Percentiles rank a stretch among this genome's conserved stretches.
phyloP scores from a whole-genome alignment of 176 grass and related monocot species.

The Juncus inflexus region DNA sequence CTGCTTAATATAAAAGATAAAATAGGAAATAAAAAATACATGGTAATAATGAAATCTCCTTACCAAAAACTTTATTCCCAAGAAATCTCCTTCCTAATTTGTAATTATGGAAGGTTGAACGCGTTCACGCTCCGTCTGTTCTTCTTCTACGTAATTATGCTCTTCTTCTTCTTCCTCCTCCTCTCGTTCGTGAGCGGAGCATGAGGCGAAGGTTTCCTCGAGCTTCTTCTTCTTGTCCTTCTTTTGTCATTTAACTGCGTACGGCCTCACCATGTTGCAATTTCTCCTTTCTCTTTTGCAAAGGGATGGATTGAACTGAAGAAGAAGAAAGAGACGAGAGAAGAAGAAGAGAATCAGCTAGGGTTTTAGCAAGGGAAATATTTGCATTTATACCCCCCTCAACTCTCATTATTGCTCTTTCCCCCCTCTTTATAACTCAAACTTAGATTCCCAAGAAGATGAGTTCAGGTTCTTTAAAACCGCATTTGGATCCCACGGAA shows the following conservation, averaged over 20 bases:
- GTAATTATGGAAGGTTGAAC: too few relatives aligned
- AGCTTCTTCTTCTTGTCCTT: slow-evolving; percentile 54
- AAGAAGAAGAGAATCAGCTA: too few relatives aligned
- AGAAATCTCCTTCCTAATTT: too few relatives aligned
- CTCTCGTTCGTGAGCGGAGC: slow-evolving; percentile 2
- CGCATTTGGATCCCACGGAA: too few relatives aligned
- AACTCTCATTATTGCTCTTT: background rate
- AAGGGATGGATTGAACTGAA: background rate
- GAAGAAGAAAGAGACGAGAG: background rate
- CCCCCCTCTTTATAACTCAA: background rate
- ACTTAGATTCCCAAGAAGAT: too few relatives aligned
- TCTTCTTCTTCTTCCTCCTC: slow-evolving; percentile 4
- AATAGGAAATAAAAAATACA: too few relatives aligned
- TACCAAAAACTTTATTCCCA: too few relatives aligned
- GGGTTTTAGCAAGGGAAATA: too few relatives aligned
- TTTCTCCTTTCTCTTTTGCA: background rate
- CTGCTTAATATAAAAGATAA: too few relatives aligned
- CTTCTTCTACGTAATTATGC: background rate
- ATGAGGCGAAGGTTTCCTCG: slow-evolving; percentile 34
- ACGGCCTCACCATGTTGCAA: slow-evolving; percentile 64
- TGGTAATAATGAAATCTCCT: too few relatives aligned
- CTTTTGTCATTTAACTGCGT: slow-evolving; percentile 60
- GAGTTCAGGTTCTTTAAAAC: too few relatives aligned
- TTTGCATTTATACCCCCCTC: slow-evolving; percentile 1
- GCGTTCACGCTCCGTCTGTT: background rate